Percentiles rank a stretch among this genome's conserved stretches.
phyloP scores from a whole-genome alignment of 2,329 filamentous ascomycete genomes.

The Trematosphaeria pertusa region DNA sequence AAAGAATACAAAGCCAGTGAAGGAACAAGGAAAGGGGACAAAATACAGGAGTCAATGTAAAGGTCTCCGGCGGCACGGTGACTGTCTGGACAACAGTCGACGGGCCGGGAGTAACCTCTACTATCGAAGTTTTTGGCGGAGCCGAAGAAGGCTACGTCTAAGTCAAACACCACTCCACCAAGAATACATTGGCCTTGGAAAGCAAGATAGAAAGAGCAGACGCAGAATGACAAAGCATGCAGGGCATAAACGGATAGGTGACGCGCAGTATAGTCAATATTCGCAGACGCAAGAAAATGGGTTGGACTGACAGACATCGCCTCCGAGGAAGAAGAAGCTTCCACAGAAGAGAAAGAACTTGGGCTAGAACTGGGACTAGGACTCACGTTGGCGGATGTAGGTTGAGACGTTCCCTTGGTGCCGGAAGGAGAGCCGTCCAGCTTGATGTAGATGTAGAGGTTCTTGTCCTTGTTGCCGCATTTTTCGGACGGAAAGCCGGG shows the following conservation, averaged over 20 bases:
- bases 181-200: slow-evolving; percentile 12
- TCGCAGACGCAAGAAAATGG: slow-evolving; percentile 27
- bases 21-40: slow-evolving; percentile 16
- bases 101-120: slow-evolving; percentile 26
- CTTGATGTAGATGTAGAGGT: slow-evolving; percentile 70
- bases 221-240: slow-evolving; percentile 7
- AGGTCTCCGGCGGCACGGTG: slow-evolving; percentile 25
- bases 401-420: slow-evolving; percentile 54
- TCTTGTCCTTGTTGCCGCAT: slow-evolving; percentile 65
- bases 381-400: slow-evolving; percentile 38
- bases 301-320: slow-evolving; percentile 38
- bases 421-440: slow-evolving; percentile 61
- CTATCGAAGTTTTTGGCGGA: slow-evolving; percentile 34
- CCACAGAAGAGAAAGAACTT: slow-evolving; percentile 23
- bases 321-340: slow-evolving; percentile 21
- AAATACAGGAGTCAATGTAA: slow-evolving; percentile 26
- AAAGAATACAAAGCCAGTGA: neutral
- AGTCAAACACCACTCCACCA: slow-evolving; percentile 35
- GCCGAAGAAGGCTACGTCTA: slow-evolving; percentile 41
- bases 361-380: slow-evolving; percentile 21
- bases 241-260: slow-evolving; percentile 6
- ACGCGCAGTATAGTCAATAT: slow-evolving; percentile 16
- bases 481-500: slow-evolving; percentile 72
- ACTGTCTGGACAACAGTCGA: slow-evolving; percentile 38
- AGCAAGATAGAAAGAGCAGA: slow-evolving; percentile 4